phyloP scores from a whole-genome alignment of 176 grass and related monocot species.

The Chloris gayana region DNA sequence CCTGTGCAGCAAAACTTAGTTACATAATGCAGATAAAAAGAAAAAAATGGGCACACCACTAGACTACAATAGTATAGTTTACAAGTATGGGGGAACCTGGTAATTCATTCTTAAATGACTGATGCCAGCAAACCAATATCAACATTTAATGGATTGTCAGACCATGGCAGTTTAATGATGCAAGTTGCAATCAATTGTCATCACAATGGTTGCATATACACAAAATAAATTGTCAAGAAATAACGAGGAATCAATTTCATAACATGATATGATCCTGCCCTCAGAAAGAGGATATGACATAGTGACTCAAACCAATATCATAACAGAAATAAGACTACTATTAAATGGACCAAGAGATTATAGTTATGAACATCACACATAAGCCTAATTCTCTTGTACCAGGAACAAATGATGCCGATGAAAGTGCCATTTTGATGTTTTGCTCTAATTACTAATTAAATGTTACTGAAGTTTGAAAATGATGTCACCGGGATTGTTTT shows the following conservation, averaged over 20 bases:
- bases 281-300: not conserved
- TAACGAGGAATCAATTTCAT: not conserved
- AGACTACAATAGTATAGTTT: slow-evolving; percentile 30
- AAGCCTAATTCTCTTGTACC: not conserved
- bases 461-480: slow-evolving; percentile 19
- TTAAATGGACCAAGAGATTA: not conserved
- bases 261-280: slow-evolving; percentile 3
- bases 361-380: not conserved
- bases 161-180: slow-evolving; percentile 3
- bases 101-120: slow-evolving; percentile 5
- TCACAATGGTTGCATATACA: not conserved
- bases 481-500: slow-evolving; percentile 7
- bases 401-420: not conserved
- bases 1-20: slow-evolving; percentile 52
- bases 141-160: not conserved
- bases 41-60: not conserved
- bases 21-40: slow-evolving; percentile 36
- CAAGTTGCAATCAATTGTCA: slow-evolving; percentile 21
- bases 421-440: slow-evolving; percentile 17
- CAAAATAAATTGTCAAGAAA: not conserved
- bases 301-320: slow-evolving; percentile 4
- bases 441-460: slow-evolving; percentile 17
- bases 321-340: not conserved
- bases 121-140: slow-evolving; percentile 29
- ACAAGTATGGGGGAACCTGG: not conserved